Evolutionary conservation across 108 stramenopile species (phyloP).

Genomic region (Nitzschia sp.): DNA sequence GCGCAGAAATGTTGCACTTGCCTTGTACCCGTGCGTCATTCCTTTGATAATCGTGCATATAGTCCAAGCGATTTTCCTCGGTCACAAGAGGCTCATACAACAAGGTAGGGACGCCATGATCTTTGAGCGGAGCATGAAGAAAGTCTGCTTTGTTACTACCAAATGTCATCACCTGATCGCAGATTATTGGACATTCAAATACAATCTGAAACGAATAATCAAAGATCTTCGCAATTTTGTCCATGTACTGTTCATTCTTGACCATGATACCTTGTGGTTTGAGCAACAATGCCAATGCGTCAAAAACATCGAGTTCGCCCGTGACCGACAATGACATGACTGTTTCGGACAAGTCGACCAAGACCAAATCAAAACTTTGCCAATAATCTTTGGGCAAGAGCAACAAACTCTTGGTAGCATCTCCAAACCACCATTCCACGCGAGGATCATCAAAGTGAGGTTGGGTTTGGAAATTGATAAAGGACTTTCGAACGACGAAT

Average conservation of each 20-base stretch:
- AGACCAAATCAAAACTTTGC: conserved; percentile 77
- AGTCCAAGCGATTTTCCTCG: conserved; percentile 5
- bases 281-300: conserved; percentile 56
- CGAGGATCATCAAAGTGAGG: conserved; percentile 83
- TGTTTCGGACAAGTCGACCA: conserved; percentile 80
- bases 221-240: conserved; percentile 38
- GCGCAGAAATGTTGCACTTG: conserved; percentile 17
- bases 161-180: conserved; percentile 53
- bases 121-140: conserved; percentile 21
- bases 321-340: conserved; percentile 59
- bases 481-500: conserved; percentile 63
- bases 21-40: conserved; percentile 6
- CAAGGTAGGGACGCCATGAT: conserved; percentile 44
- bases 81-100: conserved; percentile 10
- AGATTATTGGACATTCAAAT: conserved; percentile 54
- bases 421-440: conserved; percentile 89
- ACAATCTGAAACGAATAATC: conserved; percentile 34
- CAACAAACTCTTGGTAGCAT: conserved; percentile 72
- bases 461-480: conserved; percentile 80
- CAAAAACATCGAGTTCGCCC: conserved; percentile 25
- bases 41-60: conserved; percentile 33
- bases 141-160: conserved; percentile 52
- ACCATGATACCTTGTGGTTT: conserved; percentile 84
- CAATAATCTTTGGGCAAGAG: conserved; percentile 77
- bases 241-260: conserved; percentile 66